These are phyloP conservation scores for Rehmannia glutinosa DNA, from an alignment of 257 asterid species.

Conservation along the genomic window DNA sequence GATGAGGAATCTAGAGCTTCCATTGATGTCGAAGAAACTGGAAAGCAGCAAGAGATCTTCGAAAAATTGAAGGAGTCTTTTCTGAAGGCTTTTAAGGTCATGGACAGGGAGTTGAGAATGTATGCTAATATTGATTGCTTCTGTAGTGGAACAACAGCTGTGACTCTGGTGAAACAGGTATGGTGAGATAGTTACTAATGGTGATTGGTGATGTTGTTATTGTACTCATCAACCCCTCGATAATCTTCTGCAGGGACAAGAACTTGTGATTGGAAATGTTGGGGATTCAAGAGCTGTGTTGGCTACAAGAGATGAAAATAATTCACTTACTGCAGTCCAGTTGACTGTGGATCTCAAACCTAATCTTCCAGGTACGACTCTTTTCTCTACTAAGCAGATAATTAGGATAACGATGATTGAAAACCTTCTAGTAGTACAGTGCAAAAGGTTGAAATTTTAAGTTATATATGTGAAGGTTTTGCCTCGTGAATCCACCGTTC, in stretches of 20 bases:
- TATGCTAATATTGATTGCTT: conserved; percentile 66
- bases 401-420: not conserved
- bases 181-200: not conserved
- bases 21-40: conserved; percentile 47
- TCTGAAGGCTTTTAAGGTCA: conserved; percentile 75
- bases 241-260: conserved; percentile 56
- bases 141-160: conserved; percentile 97
- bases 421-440: not conserved
- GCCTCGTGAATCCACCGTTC: not conserved
- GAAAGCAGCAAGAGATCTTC: conserved; percentile 56
- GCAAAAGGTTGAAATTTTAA: not conserved
- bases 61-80: conserved; percentile 72
- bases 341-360: conserved; percentile 94
- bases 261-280: conserved; percentile 74
- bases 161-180: conserved; percentile 91
- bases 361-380: conserved; percentile 67
- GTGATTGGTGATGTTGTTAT: conserved; percentile 1
- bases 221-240: not conserved
- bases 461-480: not conserved
- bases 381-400: conserved; percentile 1
- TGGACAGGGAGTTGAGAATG: conserved; percentile 85
- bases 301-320: conserved; percentile 62
- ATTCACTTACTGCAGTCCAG: conserved; percentile 62
- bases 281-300: conserved; percentile 92
- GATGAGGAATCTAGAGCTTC: conserved; percentile 56